Conservation (phyloP, 176 grass and related monocot genomes). For the Musa acuminata region DNA sequence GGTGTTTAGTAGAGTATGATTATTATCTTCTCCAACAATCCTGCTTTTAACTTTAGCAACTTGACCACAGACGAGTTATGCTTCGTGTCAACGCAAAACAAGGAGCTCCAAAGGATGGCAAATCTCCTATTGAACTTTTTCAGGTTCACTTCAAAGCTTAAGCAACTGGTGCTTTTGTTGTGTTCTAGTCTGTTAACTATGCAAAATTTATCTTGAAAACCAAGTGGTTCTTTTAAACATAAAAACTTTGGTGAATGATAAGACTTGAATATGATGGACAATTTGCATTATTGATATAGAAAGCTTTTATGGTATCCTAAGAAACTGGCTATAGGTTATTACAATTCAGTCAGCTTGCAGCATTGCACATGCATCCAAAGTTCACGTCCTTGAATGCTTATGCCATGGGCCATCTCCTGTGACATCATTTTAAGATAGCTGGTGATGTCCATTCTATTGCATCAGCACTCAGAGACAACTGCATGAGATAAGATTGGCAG, state of each 20-base stretch:
- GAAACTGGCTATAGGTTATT: not conserved
- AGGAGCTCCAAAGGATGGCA: constrained; percentile 82
- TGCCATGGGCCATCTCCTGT: no score
- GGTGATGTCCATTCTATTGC: not conserved
- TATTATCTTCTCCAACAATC: constrained; percentile 15
- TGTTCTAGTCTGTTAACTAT: constrained; percentile 13
- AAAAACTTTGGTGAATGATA: not conserved
- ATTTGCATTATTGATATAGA: not conserved
- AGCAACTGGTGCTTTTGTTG: constrained; percentile 18
- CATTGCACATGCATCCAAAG: not conserved
- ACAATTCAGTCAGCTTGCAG: not conserved
- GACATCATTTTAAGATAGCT: not conserved
- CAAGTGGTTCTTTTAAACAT: not conserved
- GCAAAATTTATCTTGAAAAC: not conserved
- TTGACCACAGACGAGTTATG: constrained; percentile 74
- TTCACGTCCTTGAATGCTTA: not conserved
- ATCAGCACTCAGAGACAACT: not conserved
- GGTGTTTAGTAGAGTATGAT: constrained; percentile 16
- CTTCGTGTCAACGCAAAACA: constrained; percentile 87
- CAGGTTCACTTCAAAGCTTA: constrained; percentile 27
- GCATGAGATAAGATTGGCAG: not conserved
- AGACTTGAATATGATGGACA: not conserved
- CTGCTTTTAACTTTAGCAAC: constrained; percentile 20
- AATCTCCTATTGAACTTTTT: constrained; percentile 69
- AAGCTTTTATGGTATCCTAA: not conserved